Percentiles rank a stretch among this genome's conserved stretches.
These are phyloP conservation scores for Malus hybrid DNA, from an alignment of 331 rosid species.

Conservation along the genomic window DNA sequence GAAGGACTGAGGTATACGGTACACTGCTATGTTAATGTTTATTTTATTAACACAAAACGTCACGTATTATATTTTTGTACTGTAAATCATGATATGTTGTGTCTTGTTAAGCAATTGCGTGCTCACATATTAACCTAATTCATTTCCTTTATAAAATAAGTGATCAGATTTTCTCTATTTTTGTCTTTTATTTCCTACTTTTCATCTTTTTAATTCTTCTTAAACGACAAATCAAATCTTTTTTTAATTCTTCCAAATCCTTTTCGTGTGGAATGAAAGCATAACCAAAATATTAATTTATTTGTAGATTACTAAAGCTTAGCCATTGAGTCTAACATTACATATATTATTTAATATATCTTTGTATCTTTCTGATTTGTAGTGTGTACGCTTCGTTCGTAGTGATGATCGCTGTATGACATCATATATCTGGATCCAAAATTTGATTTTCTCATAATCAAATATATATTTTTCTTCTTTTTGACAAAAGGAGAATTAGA, in stretches of 20 bases:
- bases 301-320: not conserved
- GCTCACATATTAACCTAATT: slow-evolving; percentile 1
- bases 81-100: too few species aligned
- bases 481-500: not conserved
- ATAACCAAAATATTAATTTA: not conserved
- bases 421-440: not conserved
- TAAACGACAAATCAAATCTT: not conserved
- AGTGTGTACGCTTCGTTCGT: not conserved
- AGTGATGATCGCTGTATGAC: not conserved
- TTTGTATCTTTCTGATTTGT: not conserved
- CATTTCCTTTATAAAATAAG: too few species aligned
- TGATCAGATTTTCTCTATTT: slow-evolving; percentile 12
- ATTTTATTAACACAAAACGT: too few species aligned
- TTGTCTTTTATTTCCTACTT: not conserved
- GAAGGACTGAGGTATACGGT: not conserved
- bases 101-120: not conserved
- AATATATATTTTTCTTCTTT: not conserved
- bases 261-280: not conserved
- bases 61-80: too few species aligned
- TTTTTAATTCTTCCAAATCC: not conserved
- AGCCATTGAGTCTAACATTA: not conserved
- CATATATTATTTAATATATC: too few species aligned
- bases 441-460: not conserved
- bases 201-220: not conserved
- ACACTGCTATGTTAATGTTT: too few species aligned